phyloP scores from a whole-genome alignment of 441 rosid species.

The Corymbia calophylla region DNA sequence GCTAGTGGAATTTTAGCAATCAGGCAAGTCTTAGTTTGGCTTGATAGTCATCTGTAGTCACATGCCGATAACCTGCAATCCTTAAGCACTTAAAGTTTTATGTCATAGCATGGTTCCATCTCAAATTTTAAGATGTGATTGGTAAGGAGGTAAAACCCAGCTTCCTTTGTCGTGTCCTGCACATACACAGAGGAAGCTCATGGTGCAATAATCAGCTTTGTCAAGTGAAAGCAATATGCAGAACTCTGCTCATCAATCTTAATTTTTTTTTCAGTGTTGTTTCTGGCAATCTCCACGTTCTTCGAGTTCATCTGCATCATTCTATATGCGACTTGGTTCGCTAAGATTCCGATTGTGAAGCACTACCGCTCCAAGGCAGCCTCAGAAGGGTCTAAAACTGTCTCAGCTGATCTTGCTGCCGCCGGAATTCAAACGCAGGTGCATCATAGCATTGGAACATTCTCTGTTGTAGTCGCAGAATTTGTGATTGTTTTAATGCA shows the following conservation, averaged over 20 bases:
- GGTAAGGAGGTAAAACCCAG: not conserved
- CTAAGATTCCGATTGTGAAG: constrained; percentile 31
- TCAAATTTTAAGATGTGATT: not conserved
- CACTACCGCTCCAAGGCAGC: constrained; percentile 27
- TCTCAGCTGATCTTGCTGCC: constrained; percentile 20
- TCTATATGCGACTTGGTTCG: constrained; percentile 18
- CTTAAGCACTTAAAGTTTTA: not conserved
- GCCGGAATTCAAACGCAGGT: constrained; percentile 21
- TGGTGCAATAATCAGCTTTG: not conserved
- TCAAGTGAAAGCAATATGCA: not conserved
- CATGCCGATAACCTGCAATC: not conserved
- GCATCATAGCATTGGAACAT: not conserved
- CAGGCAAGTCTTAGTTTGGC: not conserved
- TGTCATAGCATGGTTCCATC: not conserved
- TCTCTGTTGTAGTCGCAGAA: not conserved
- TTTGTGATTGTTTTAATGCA: not conserved
- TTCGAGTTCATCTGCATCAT: constrained; percentile 17
- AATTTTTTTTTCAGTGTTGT: constrained; percentile 9
- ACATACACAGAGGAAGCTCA: not conserved
- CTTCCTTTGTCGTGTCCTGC: not conserved
- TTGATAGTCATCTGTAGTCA: not conserved
- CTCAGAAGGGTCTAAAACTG: constrained; percentile 24
- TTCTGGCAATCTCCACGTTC: constrained; percentile 23
- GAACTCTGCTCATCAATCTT: not conserved
- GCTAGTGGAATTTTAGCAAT: not conserved